A percentile compares a stretch with the other conserved stretches of the same genome.
phyloP scores from a whole-genome alignment of 306 rosid genomes.

The Potentilla sterilis region DNA sequence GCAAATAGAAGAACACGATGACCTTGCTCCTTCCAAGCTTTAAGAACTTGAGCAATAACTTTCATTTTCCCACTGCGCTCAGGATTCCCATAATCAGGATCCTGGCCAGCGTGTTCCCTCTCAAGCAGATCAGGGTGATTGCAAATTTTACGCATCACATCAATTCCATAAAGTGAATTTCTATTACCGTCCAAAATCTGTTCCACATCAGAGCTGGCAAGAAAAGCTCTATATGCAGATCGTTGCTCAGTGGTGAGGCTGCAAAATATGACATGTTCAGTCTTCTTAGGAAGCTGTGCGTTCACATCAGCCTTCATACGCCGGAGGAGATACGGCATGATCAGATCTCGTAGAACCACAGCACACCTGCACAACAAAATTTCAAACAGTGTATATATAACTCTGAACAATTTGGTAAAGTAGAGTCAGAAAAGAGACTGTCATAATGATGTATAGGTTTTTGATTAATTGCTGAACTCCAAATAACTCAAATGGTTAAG shows the following conservation, averaged over 20 bases:
- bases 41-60: constrained; percentile 88
- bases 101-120: constrained; percentile 70
- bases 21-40: constrained; percentile 96
- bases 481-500: not conserved
- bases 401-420: not conserved
- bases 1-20: constrained; percentile 92
- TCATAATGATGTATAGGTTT: not conserved
- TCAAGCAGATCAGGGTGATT: constrained; percentile 99
- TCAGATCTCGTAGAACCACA: constrained; percentile 89
- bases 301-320: constrained; percentile 96
- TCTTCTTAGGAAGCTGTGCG: constrained; percentile 93
- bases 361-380: constrained; percentile 74
- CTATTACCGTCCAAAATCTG: constrained; percentile 75
- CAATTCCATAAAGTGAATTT: constrained; percentile 93
- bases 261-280: constrained; percentile 96
- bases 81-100: constrained; percentile 94
- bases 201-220: constrained; percentile 98
- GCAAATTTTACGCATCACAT: constrained; percentile 94
- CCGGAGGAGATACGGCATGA: constrained; percentile 96
- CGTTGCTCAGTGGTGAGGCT: constrained; percentile 85
- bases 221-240: constrained; percentile 89
- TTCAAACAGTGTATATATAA: constrained; percentile 5
- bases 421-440: not conserved
- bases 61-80: constrained; percentile 96
- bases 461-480: not conserved